These are phyloP conservation scores for Apiotrichum mycotoxinovorans DNA, from an alignment of 1,284 basidiomycete genomes.

Conservation along the genomic window DNA sequence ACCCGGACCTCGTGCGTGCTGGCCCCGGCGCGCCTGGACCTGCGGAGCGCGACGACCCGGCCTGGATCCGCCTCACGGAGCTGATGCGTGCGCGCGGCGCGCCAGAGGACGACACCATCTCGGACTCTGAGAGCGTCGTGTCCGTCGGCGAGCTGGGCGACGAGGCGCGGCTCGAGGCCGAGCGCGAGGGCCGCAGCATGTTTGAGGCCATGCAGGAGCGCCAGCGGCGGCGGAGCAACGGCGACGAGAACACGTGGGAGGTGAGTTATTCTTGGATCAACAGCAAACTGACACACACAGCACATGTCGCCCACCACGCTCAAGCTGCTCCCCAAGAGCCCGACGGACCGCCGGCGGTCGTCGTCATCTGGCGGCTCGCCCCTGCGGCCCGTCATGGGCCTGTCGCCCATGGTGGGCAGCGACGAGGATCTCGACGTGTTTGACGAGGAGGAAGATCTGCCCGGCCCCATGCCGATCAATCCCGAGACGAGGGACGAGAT, in stretches of 20 bases:
- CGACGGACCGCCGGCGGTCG: slow-evolving; percentile 60
- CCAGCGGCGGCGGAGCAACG: slow-evolving; percentile 24
- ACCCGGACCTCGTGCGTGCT: slow-evolving; percentile 11
- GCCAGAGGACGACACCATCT: slow-evolving; percentile 53
- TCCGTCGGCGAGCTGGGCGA: slow-evolving; percentile 80
- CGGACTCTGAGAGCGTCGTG: slow-evolving; percentile 83
- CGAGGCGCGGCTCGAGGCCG: slow-evolving; percentile 56
- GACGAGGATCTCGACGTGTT: slow-evolving; percentile 57
- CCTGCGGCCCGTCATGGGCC: slow-evolving; percentile 72
- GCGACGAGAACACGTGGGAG: slow-evolving; percentile 84
- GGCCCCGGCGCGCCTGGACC: slow-evolving; percentile 17
- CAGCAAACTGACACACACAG: slow-evolving; percentile 50
- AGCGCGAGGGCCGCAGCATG: slow-evolving; percentile 59
- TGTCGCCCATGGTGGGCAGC: slow-evolving; percentile 61
- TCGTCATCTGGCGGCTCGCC: slow-evolving; percentile 69
- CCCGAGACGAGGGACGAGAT: slow-evolving; percentile 42
- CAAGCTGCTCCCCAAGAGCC: slow-evolving; percentile 82
- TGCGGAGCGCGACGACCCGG: slow-evolving; percentile 33
- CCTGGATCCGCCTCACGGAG: slow-evolving; percentile 43
- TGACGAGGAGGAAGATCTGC: slow-evolving; percentile 59
- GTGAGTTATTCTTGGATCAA: slow-evolving; percentile 53
- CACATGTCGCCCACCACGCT: slow-evolving; percentile 92
- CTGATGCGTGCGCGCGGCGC: slow-evolving; percentile 33
- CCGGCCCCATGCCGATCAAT: slow-evolving; percentile 66
- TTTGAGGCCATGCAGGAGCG: slow-evolving; percentile 53